Evolutionary conservation across 2,329 filamentous ascomycete genomes (phyloP), one percentile per base, ranked within the genome.

Genomic region (Aspergillus awamori): DNA sequence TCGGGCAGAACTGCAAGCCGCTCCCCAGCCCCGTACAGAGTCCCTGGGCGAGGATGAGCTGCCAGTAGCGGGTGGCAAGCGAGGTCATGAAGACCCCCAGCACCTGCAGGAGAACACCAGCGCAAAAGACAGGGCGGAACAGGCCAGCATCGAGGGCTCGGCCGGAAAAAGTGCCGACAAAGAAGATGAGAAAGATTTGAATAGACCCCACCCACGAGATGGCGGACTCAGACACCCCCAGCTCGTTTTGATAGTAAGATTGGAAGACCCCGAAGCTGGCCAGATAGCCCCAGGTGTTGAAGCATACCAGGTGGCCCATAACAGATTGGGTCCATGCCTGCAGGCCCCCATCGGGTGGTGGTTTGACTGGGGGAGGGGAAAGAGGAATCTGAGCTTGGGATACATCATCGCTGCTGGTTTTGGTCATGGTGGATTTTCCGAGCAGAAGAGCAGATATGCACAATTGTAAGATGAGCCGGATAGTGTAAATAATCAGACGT

Each of bases 121-220:
- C 8, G 13, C 65, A 17, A 28, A 70, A 69, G 5, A 74, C 64
- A 0, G 60, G 33, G 3, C 69, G 68, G 62, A 80, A 79, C 55
- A 77, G 75, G 8, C 79, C 78, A 24, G 76, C 74, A 58, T 81
- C 79, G 5, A 74, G 72, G 3, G 75, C 68, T 8, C 74, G 72
- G 2, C 78, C 78, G 8, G 76, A 74, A 45, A 39, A 66, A 11
- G 30, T 57, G 8, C 59, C 62, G 33, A 59, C 54, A 17, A 61
- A 63, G 48, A 62, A 63, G n/a, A 65, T 36, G 5, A 63, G 52
- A 33, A 64, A 65, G 20, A 64, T 59, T 20, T 65, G 62, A 6
- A 63, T 45, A n/a, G 36, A 49, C 26, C 63, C 63, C 8, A 65
- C 52, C 67, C 66, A 33, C 69, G 52, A 54, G 33, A 54, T 54